Evolutionary conservation across 352 stramenopile genomes (phyloP).

Genomic region (Globisporangium cederbergense): DNA sequence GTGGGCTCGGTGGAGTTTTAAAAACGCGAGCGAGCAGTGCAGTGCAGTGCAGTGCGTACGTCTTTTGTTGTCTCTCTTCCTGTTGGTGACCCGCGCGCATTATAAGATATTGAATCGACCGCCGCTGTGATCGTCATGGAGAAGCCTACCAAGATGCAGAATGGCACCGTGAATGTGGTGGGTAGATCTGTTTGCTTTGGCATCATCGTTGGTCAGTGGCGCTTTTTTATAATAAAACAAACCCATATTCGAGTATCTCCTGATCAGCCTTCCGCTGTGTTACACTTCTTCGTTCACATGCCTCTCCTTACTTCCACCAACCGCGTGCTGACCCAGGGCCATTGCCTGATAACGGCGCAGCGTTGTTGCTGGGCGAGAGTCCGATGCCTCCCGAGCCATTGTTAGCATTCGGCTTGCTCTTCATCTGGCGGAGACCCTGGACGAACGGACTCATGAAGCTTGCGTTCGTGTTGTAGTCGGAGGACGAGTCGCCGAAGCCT

Average conservation of each 20-base stretch:
- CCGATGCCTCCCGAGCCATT: conserved; percentile 5
- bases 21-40: conserved; percentile 1
- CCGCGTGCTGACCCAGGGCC: not conserved
- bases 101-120: not conserved
- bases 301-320: conserved; percentile 12
- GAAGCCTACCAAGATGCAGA: not conserved
- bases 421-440: conserved; percentile 46
- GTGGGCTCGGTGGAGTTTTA: conserved; percentile 61
- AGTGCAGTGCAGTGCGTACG: conserved; percentile 3
- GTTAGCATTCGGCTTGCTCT: conserved; percentile 27
- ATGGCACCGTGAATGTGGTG: not conserved
- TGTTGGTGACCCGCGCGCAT: not conserved
- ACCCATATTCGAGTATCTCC: not conserved
- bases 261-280: not conserved
- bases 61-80: not conserved
- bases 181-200: not conserved
- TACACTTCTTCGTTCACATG: too few relatives aligned
- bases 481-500: conserved; percentile 12
- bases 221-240: conserved; percentile 2
- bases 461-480: conserved; percentile 9
- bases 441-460: conserved; percentile 16
- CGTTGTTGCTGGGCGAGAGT: not conserved
- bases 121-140: not conserved
- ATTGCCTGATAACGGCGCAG: conserved; percentile 4
- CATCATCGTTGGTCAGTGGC: not conserved